Base-by-base conservation (phyloP, 1,139 yeast species). In the Lodderomyces pseudojiufengensis region DNA sequence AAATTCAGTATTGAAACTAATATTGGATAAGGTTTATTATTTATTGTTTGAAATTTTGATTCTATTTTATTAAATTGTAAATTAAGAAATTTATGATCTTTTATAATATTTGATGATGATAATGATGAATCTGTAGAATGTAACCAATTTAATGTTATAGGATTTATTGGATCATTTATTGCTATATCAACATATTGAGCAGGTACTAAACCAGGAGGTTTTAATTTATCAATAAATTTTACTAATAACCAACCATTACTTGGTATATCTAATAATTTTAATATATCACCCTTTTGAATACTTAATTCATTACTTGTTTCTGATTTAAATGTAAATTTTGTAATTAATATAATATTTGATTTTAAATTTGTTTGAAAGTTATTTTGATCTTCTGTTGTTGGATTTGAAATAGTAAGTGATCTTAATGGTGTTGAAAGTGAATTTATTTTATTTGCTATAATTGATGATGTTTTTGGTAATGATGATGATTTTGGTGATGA, bases 241-340 rank as follows among this genome's bases (percentile, higher is more conserved):
- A 68, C 74, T 40, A 66, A 48, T 4, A 69, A 43, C 75, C 75
- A 69, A 2, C 74, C 75, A 40, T 63, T 59, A 3, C 64, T 63
- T 6, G 60, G 63, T 21, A 63, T 48, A 37, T 65, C 70, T 27
- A 69, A 45, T 29, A 68, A 54, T 45, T 67, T 69, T 29, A 69
- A 47, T 23, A 67, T 54, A 38, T 65, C 73, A 4, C 74, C 74
- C 43, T 65, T 64, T 10, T 48, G 49, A 5, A 65, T 55, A 12
- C 62, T 45, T 30, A 69, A 55, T 44, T 69, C 74, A 26, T 52
- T 50, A 5, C 44, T 37, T 29, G 52, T 50, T 45, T 69, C 73
- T 4, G 70, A 64, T 1, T 38, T 36, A 39, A 69, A 69, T 21
- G 53, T 44, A 45, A 49, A 65, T 43, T 67, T 68, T 24, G 67